phyloP scores from a whole-genome alignment of 2,329 filamentous ascomycete genomes.

The Fusarium hainanense region DNA sequence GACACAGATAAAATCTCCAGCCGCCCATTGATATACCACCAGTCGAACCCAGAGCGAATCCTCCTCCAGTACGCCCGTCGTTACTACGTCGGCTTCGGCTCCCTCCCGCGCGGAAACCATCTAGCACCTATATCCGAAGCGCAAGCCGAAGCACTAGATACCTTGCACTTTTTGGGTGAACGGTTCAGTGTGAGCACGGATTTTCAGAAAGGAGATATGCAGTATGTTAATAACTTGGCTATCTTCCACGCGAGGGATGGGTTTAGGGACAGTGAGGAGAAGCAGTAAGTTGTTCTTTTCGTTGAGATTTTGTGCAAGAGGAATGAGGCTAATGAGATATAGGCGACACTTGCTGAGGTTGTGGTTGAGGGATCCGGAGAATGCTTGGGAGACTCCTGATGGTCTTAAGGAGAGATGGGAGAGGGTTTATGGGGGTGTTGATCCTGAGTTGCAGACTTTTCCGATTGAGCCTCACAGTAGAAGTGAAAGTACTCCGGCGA shows the following conservation, averaged over 20 bases:
- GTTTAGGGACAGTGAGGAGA: conserved; percentile 48
- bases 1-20: neutral
- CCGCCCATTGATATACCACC: conserved; percentile 24
- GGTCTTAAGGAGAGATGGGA: conserved; percentile 18
- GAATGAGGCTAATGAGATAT: neutral
- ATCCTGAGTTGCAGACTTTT: conserved; percentile 26
- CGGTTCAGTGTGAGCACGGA: conserved; percentile 56
- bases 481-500: conserved; percentile 7
- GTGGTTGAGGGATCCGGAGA: conserved; percentile 60
- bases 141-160: conserved; percentile 63
- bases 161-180: conserved; percentile 60
- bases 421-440: conserved; percentile 19
- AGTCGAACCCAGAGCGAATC: conserved; percentile 7
- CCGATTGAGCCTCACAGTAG: conserved; percentile 30
- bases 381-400: conserved; percentile 54
- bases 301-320: too few relatives aligned
- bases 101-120: conserved; percentile 58
- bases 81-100: conserved; percentile 37
- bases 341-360: conserved; percentile 60
- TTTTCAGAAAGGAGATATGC: conserved; percentile 62
- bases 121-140: conserved; percentile 66
- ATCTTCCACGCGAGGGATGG: conserved; percentile 63
- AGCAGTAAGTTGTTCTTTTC: conserved; percentile 18
- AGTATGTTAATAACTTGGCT: conserved; percentile 65
- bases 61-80: conserved; percentile 27